Percentiles rank a stretch among this genome's conserved stretches.
These are phyloP conservation scores for Clavulina sp. DNA, from an alignment of 768 basidiomycete genomes.

Conservation along the genomic window DNA sequence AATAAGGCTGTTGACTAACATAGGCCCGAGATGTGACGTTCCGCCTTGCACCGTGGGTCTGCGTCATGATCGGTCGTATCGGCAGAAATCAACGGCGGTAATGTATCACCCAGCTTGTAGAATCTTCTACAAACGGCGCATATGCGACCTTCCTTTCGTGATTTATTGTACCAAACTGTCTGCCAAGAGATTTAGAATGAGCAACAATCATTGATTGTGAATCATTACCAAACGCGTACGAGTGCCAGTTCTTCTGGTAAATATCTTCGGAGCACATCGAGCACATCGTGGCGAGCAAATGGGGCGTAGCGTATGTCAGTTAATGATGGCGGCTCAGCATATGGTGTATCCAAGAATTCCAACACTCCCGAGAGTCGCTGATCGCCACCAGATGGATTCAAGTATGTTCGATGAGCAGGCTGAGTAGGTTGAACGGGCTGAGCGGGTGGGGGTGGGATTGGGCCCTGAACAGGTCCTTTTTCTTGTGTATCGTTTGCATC, in stretches of 20 bases:
- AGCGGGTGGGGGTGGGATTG: not conserved
- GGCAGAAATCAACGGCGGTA: slow-evolving; percentile 26
- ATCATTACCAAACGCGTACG: slow-evolving; percentile 25
- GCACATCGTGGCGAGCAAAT: slow-evolving; percentile 57
- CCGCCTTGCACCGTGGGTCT: slow-evolving; percentile 4
- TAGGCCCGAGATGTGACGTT: slow-evolving; percentile 7
- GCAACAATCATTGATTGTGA: not conserved
- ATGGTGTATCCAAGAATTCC: slow-evolving; percentile 49
- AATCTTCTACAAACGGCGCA: slow-evolving; percentile 64
- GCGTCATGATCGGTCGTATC: slow-evolving; percentile 1
- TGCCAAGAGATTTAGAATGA: slow-evolving; percentile 16
- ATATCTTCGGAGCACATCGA: slow-evolving; percentile 52
- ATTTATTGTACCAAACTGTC: slow-evolving; percentile 81
- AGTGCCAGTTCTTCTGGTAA: slow-evolving; percentile 56
- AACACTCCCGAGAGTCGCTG: slow-evolving; percentile 11
- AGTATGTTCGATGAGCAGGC: not conserved
- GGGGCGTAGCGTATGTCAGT: slow-evolving; percentile 56
- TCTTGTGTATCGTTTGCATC: no score
- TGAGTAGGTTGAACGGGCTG: not conserved
- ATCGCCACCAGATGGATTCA: not conserved
- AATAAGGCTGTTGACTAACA: not conserved
- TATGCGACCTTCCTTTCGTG: slow-evolving; percentile 45
- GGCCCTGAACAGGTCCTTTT: not conserved
- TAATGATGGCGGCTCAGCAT: slow-evolving; percentile 45
- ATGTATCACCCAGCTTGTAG: slow-evolving; percentile 48